phyloP scores from a whole-genome alignment of 257 asterid species.

The Fraxinus americana region DNA sequence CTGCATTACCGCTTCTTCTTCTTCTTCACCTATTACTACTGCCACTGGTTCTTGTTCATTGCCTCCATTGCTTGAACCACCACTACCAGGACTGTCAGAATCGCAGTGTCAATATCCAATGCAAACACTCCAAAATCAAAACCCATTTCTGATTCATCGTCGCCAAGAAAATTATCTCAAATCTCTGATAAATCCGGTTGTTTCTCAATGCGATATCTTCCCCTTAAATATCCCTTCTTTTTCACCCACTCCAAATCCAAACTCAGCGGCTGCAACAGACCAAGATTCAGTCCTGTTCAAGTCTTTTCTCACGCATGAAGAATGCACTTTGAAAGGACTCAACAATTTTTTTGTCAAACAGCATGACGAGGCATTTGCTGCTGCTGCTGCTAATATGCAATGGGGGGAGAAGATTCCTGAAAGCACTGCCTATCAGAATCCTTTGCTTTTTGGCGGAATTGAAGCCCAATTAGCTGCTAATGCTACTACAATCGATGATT shows the following conservation, averaged over 20 bases:
- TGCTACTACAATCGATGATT: constrained; percentile 19
- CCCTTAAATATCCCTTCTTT: no score
- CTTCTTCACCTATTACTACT: no score
- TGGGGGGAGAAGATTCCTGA: constrained; percentile 27
- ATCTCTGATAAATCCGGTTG: constrained; percentile 42
- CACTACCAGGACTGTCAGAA: constrained; percentile 20
- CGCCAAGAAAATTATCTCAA: constrained; percentile 39
- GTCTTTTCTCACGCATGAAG: constrained; percentile 28
- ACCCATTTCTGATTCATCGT: constrained; percentile 28
- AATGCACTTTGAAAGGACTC: constrained; percentile 40
- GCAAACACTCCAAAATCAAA: constrained; percentile 30
- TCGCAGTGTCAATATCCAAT: constrained; percentile 30
- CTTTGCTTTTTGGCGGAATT: constrained; percentile 30
- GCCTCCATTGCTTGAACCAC: constrained; percentile 50
- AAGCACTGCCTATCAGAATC: constrained; percentile 26
- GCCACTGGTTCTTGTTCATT: constrained; percentile 21
- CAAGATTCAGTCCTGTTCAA: constrained; percentile 18
- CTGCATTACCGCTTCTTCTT: constrained; percentile 8
- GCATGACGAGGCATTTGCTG: constrained; percentile 34
- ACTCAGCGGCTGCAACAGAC: not conserved
- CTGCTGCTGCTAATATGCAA: constrained; percentile 17
- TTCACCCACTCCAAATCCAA: no score
- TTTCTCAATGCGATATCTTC: constrained; percentile 14
- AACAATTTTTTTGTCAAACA: constrained; percentile 43
- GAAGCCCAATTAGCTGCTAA: constrained; percentile 27